phyloP scores from a whole-genome alignment of 2,329 filamentous ascomycete species.

The Stachybotrys chlorohalonatus region DNA sequence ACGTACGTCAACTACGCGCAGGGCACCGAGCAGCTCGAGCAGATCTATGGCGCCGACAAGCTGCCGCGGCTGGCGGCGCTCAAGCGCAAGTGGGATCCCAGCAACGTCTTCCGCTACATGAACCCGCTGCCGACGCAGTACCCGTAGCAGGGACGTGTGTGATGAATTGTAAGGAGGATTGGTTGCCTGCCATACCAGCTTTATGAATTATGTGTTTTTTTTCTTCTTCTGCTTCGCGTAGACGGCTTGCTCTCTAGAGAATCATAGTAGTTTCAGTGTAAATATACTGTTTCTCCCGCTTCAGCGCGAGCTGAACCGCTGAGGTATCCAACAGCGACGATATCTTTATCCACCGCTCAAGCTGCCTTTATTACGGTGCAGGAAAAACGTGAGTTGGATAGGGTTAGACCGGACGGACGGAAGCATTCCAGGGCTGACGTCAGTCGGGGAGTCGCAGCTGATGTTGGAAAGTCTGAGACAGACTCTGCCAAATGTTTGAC shows the following conservation, averaged over 20 bases:
- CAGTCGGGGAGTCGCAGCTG: not conserved
- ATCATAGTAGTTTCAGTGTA: too few species aligned
- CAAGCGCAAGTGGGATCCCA: not conserved
- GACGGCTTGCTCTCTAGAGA: too few species aligned
- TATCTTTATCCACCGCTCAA: too few species aligned
- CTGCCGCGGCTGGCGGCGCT: not conserved
- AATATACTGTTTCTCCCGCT: too few species aligned
- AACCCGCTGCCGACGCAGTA: not conserved
- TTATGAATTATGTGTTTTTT: not conserved
- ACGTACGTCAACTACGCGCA: not conserved
- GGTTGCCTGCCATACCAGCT: not conserved
- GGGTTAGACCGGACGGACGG: not conserved
- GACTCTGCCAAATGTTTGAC: too few species aligned
- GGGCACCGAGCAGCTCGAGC: not conserved
- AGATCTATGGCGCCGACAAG: not conserved
- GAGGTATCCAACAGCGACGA: too few species aligned
- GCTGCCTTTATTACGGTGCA: too few species aligned
- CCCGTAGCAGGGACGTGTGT: not conserved
- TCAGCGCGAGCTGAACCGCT: too few species aligned
- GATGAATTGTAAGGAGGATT: not conserved
- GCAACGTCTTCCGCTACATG: conserved; percentile 1
- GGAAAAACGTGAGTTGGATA: too few species aligned
- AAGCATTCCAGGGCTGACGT: not conserved
- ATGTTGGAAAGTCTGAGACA: not conserved
- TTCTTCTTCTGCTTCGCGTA: not conserved